These are phyloP conservation scores for Penicillium pancosmium DNA, from an alignment of 495 filamentous ascomycete species.

Conservation along the genomic window DNA sequence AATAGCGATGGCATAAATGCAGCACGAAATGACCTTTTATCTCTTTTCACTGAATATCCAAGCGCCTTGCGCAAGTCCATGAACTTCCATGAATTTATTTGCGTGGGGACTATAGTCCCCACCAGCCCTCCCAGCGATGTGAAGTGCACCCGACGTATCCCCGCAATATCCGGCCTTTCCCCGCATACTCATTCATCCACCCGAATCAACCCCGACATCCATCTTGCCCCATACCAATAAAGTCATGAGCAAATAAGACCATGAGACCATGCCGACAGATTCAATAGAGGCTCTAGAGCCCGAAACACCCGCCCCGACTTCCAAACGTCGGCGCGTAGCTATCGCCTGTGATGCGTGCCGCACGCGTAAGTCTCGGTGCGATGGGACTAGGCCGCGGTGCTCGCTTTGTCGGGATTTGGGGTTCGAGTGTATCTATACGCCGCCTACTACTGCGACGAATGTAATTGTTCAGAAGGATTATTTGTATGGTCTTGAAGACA, in stretches of 20 bases:
- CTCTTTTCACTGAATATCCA: not conserved
- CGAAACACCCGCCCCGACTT: conserved; percentile 6
- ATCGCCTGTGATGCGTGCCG: conserved; percentile 51
- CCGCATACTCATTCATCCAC: not conserved
- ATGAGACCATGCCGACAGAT: conserved; percentile 8
- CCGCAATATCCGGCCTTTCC: not conserved
- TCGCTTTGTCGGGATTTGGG: conserved; percentile 43
- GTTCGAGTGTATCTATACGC: conserved; percentile 50
- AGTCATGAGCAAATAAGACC: not conserved
- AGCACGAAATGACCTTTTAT: not conserved
- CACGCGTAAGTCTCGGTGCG: conserved; percentile 51
- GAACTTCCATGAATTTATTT: not conserved
- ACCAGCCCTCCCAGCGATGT: not conserved
- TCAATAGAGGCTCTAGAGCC: conserved; percentile 7
- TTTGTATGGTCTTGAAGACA: conserved; percentile 24
- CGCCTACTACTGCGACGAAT: conserved; percentile 40
- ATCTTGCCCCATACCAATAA: not conserved
- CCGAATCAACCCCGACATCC: not conserved
- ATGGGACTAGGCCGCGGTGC: conserved; percentile 50
- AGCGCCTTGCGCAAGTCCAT: not conserved
- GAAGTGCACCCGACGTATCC: not conserved
- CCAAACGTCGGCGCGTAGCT: conserved; percentile 39
- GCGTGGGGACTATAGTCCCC: not conserved
- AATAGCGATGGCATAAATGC: too few species aligned
- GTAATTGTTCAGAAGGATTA: conserved; percentile 50